Base-by-base conservation (phyloP, 345 rosid genomes). In the Eucalyptus cladocalyx region DNA sequence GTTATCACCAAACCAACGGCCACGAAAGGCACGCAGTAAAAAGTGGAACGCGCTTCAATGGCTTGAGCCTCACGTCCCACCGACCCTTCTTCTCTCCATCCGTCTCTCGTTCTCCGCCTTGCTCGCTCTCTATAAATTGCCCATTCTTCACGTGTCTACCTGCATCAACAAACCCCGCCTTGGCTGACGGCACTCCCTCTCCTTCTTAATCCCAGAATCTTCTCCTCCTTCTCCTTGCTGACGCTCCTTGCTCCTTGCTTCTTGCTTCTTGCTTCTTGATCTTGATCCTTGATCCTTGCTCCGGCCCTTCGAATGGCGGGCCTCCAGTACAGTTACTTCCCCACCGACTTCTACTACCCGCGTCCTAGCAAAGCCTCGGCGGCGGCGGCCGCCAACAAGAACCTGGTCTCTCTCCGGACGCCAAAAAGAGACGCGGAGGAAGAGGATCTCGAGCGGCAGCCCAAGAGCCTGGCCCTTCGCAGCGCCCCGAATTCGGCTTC, bases 271-370 rank as follows among this genome's bases (percentile, higher is more conserved):
- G 58, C 0, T 54, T 1, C 58, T 53, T 53, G 56, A 2, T 53
- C 58, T 53, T 19, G 58, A 0, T 53, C 2, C 56, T 54, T 56
- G 28, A 4, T 56, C 16, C 47, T 76, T 76, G 26, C 30, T 51
- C 40, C 43, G 28, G 43, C 87, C 43, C 54, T 54, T 56, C 88
- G 16, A 23, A 90, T 91, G 93, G 90, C 91, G 11, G 91, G 92
- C n/a, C 95, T 92, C 62, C 93, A 93, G 76, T 92, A 92, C 95
- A 89, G 92, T 83, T 93, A 91, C 87, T 92, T 94, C 87, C 94
- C 95, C 47, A 93, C 95, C 7, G 94, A 94, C 69, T 89, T 85
- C 85, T 86, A 47, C 60, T 89, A 89, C 50, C 88, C 90, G 13
- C 87, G 88, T 30, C 88, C 88, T 8, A 37, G 26, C 86, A 58